Evolutionary conservation across 2,329 filamentous ascomycete genomes (phyloP).

Genomic region (Ciborinia camelliae): DNA sequence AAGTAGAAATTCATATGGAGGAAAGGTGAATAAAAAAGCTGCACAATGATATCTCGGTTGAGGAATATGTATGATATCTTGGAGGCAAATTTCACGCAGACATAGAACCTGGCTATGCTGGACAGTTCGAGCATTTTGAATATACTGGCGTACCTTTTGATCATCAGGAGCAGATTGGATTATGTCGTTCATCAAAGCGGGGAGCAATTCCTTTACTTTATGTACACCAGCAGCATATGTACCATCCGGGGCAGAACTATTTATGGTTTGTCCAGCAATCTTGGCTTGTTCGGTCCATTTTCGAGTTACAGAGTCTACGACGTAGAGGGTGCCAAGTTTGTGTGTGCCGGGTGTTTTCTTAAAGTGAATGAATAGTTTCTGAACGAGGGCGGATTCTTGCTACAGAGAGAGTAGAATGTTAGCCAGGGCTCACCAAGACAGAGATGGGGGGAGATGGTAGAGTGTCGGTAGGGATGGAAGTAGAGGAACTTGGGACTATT

Average conservation of each 20-base stretch:
- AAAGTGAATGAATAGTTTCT: slow-evolving; percentile 96
- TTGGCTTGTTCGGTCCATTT: slow-evolving; percentile 98
- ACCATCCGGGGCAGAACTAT: slow-evolving; percentile 78
- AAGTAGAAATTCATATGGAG: slow-evolving; percentile 41
- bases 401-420: slow-evolving; percentile 24
- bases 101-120: slow-evolving; percentile 19
- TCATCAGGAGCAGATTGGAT: slow-evolving; percentile 81
- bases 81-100: slow-evolving; percentile 29
- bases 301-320: slow-evolving; percentile 99
- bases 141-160: slow-evolving; percentile 79
- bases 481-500: neutral
- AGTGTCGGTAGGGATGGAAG: neutral
- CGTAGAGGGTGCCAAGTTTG: slow-evolving; percentile 98
- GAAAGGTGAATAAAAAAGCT: slow-evolving; percentile 14
- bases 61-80: slow-evolving; percentile 23
- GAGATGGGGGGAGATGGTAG: neutral
- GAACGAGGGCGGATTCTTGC: slow-evolving; percentile 89
- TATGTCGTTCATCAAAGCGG: slow-evolving; percentile 93
- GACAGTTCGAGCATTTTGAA: slow-evolving; percentile 29
- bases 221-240: slow-evolving; percentile 93
- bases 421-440: neutral
- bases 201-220: slow-evolving; percentile 93
- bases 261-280: slow-evolving; percentile 75
- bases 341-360: slow-evolving; percentile 92
- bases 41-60: slow-evolving; percentile 13